Evolutionary conservation across 179 eudicot genomes (phyloP).

Genomic region (Spergularia azorica): DNA sequence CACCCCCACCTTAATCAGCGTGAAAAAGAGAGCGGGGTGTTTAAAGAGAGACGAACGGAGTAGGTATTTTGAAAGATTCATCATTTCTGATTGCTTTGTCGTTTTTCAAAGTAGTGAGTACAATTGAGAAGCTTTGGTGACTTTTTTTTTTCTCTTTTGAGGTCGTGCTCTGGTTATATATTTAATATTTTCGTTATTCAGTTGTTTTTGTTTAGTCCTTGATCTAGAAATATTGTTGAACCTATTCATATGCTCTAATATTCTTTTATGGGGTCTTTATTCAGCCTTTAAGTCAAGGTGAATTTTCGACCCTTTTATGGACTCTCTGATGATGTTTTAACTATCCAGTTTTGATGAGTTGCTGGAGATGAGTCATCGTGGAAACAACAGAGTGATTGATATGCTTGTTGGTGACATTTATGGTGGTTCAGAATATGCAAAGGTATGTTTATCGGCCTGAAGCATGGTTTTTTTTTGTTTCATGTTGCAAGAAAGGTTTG

Average conservation of each 20-base stretch:
- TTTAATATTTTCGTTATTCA: not conserved
- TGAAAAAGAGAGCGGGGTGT: too few relatives aligned
- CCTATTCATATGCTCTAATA: not conserved
- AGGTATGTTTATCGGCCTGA: conserved; percentile 48
- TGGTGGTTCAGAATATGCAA: conserved; percentile 80
- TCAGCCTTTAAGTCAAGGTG: not conserved
- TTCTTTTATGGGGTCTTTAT: not conserved
- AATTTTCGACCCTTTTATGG: not conserved
- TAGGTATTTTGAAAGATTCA: not conserved
- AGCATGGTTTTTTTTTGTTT: conserved; percentile 5
- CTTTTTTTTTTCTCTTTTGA: too few relatives aligned
- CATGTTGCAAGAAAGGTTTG: not conserved
- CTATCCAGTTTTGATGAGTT: conserved; percentile 84
- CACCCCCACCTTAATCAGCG: too few relatives aligned
- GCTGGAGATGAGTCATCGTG: conserved; percentile 80
- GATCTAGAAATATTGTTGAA: not conserved
- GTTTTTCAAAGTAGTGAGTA: not conserved
- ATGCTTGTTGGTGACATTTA: conserved; percentile 99
- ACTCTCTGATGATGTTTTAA: conserved; percentile 1
- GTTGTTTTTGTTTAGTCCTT: not conserved
- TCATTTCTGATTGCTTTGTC: not conserved
- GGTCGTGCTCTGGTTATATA: not conserved
- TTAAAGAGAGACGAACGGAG: too few relatives aligned
- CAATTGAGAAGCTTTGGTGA: not conserved
- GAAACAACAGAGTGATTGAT: conserved; percentile 88